Percentiles rank a stretch among this genome's conserved stretches.
These are phyloP conservation scores for Poterioochromonas sp. DNA, from an alignment of 352 stramenopile genomes.

Conservation along the genomic window DNA sequence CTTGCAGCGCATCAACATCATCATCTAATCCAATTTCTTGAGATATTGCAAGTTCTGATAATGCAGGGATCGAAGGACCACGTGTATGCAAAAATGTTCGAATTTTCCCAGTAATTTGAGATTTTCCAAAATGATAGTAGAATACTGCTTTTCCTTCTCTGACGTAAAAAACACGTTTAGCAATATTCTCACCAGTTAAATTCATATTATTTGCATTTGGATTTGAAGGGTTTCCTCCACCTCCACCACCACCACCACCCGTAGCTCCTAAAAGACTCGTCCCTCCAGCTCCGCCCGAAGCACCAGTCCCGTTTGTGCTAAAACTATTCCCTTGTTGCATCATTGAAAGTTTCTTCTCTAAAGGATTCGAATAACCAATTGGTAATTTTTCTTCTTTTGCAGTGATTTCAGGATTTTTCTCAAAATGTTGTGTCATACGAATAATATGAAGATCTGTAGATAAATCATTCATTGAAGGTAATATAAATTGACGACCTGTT, in stretches of 20 bases:
- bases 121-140: conserved; percentile 77
- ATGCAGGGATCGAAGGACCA: neutral
- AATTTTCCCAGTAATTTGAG: conserved; percentile 70
- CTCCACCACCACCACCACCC: too few species aligned
- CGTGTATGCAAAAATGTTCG: neutral
- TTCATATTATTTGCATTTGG: neutral
- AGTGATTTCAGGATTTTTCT: neutral
- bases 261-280: neutral
- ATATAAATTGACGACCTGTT: conserved; percentile 12
- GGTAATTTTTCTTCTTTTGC: neutral
- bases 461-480: neutral
- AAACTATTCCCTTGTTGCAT: neutral
- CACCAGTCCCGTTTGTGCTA: neutral
- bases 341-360: too few species aligned
- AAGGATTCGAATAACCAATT: too few species aligned
- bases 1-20: conserved; percentile 38
- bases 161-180: conserved; percentile 78
- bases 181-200: conserved; percentile 57
- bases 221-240: too few species aligned
- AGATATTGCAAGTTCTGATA: neutral
- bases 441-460: neutral
- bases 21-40: conserved; percentile 25
- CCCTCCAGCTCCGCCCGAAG: too few species aligned
- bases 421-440: neutral
- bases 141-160: conserved; percentile 72